Conservation (phyloP, 768 basidiomycete genomes). For the Ramaria sp. region DNA sequence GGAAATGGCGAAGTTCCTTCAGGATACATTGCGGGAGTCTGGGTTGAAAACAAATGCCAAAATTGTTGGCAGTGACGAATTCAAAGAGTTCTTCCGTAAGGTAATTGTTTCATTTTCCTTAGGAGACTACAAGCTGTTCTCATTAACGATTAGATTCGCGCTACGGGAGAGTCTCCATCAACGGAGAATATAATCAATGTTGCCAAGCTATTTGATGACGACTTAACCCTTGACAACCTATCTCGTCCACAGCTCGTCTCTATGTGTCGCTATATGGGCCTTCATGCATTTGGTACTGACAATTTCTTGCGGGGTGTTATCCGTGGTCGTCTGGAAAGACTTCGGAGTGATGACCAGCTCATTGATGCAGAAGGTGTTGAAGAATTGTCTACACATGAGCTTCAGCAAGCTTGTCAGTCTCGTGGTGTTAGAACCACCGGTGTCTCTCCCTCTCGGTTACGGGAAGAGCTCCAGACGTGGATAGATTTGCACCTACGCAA, state of each 20-base stretch:
- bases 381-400: constrained; percentile 80
- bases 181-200: constrained; percentile 85
- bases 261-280: constrained; percentile 95
- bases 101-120: constrained; percentile 26
- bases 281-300: constrained; percentile 98
- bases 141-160: constrained; percentile 52
- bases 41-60: constrained; percentile 87
- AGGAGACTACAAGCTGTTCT: background rate
- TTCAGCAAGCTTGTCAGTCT: constrained; percentile 87
- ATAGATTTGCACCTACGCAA: constrained; percentile 85
- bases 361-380: constrained; percentile 87
- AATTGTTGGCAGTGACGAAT: constrained; percentile 88
- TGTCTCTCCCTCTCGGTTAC: constrained; percentile 75
- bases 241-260: constrained; percentile 97
- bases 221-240: constrained; percentile 94
- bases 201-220: constrained; percentile 94
- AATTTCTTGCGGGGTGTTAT: constrained; percentile 94
- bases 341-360: constrained; percentile 88
- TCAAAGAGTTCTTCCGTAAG: constrained; percentile 99
- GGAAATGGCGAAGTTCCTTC: constrained; percentile 99
- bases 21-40: constrained; percentile 92
- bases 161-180: constrained; percentile 91
- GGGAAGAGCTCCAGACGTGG: constrained; percentile 89
- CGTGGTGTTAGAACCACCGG: constrained; percentile 87
- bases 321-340: constrained; percentile 66